Base-by-base conservation (phyloP, 2,329 filamentous ascomycete species). In the Hymenoscyphus salicellus region DNA sequence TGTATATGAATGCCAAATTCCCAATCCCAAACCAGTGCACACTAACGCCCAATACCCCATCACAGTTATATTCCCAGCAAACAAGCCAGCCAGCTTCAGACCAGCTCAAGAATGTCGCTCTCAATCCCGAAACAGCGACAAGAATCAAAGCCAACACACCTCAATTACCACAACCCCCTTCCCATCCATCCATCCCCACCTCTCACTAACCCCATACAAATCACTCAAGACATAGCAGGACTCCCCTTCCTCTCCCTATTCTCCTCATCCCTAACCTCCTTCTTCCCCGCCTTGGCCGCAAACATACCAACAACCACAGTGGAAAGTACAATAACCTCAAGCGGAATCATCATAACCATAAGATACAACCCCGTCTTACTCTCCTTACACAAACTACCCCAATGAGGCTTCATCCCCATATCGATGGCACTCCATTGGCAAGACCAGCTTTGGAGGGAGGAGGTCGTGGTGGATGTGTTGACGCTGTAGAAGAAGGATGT, bases 391-490 rank as follows among this genome's bases (percentile, higher is more conserved):
- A 89, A 75, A 0, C 80, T 81, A 17, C 79, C 80, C 71, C 86
- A 89, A 71, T 84, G 78, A 33, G 86, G 85, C 66, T 80, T 75
- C 41, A 77, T 72, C 17, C 71, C 70, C 83, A 88, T 86, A 65
- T 76, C 74, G n/a, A 87, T 77, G 26, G 78, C 71, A 8, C 77
- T 75, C 86, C 86, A 89, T 67, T 84, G 84, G 74, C 86, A 89
- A 49, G 81, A 83, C 86, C 86, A 89, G 75, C 83, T 86, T 72
- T 87, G 79, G 11, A 88, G 75, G 6, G 84, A 85, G 72, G 86
- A 84, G 65, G 78, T 77, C 8, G 78, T 79, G 16, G 75, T 76
- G 3, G 85, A 87, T 20, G 79, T 74, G 69, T 86, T 84, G 74
- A 84, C 79, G 62, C 78, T 79, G 71, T 86, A 88, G 74, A 84